Evolutionary conservation across 73 alveolate genomes (phyloP), one percentile per base, ranked within the genome.

Genomic region (Paramecium octaurelia): DNA sequence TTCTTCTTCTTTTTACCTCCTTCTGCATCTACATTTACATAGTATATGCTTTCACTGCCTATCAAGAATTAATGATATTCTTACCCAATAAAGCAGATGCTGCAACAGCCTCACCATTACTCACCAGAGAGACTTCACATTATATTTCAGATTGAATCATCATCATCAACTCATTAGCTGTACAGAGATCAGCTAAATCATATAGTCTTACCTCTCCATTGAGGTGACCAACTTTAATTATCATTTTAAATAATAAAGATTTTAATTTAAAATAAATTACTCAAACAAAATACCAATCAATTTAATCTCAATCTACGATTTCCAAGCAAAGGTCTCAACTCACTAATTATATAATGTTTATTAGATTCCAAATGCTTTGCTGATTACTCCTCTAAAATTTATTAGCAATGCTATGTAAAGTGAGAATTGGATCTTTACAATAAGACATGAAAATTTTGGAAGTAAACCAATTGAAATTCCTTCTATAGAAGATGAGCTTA

Each of bases 1-100:
- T 88, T 88, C 89, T 88, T 88, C 46, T 88, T 88, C 93, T 88
- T 68, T 40, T 58, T 58, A 36, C 90, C 93, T 42, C 70, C 89
- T 40, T 76, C 89, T 34, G 89, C 71, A 42, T 76, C 70, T n/a
- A 76, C 89, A 76, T 36, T 76, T 12, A 76, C 89, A 38, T 76
- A 76, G 43, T 76, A 76, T 24, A 88, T 46, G 43, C 31, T 73
- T 43, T 88, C 85, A 14, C 8, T 48, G 2, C 59, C 59, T 48
- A 48, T 48, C 1, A 0, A 48, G 6, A 48, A 14, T 48, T 2
- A 0, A 3, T 48, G 23, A 48, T 48, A 14, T 2, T 12, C 3
- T 48, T 48, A 88, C 85, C 60, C 60, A 88, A 64, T 36, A 69
- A 54, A 44, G 93, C 44, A 44, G 68, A 43, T 48, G 93, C 90